These are phyloP conservation scores for Vachellia collinsii DNA, from an alignment of 306 rosid species.

Conservation along the genomic window DNA sequence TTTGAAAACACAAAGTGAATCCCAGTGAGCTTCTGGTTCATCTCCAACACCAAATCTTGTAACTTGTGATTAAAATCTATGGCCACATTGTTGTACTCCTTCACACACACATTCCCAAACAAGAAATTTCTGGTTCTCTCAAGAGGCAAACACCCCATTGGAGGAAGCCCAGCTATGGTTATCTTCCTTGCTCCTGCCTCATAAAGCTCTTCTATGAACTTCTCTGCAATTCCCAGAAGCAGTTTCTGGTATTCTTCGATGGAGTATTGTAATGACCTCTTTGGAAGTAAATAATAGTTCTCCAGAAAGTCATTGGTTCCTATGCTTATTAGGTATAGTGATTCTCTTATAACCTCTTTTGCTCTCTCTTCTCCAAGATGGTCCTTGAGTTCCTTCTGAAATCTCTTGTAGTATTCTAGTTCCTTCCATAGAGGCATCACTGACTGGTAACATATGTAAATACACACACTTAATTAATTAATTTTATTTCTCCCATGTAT, in stretches of 20 bases:
- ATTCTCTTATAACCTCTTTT: constrained; percentile 47
- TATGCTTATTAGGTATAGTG: constrained; percentile 51
- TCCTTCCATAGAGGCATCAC: constrained; percentile 70
- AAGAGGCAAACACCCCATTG: constrained; percentile 71
- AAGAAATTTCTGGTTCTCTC: constrained; percentile 50
- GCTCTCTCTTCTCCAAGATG: constrained; percentile 52
- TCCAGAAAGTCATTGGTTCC: constrained; percentile 73
- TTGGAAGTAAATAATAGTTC: constrained; percentile 48
- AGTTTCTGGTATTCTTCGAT: constrained; percentile 53
- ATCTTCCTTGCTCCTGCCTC: constrained; percentile 55
- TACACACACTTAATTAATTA: too few relatives aligned
- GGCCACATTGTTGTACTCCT: constrained; percentile 47
- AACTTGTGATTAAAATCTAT: constrained; percentile 54
- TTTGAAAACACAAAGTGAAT: constrained; percentile 45
- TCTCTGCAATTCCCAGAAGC: constrained; percentile 41
- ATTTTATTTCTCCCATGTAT: background rate
- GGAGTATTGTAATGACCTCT: constrained; percentile 49
- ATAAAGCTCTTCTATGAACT: constrained; percentile 44
- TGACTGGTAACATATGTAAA: constrained; percentile 42
- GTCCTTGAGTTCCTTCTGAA: constrained; percentile 49
- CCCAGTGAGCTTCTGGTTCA: constrained; percentile 40
- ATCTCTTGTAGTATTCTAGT: constrained; percentile 56
- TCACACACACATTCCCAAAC: constrained; percentile 42
- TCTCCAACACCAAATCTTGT: constrained; percentile 36
- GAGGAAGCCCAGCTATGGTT: constrained; percentile 54